These are phyloP conservation scores for Podospora didyma DNA, from an alignment of 495 filamentous ascomycete genomes.

Conservation along the genomic window DNA sequence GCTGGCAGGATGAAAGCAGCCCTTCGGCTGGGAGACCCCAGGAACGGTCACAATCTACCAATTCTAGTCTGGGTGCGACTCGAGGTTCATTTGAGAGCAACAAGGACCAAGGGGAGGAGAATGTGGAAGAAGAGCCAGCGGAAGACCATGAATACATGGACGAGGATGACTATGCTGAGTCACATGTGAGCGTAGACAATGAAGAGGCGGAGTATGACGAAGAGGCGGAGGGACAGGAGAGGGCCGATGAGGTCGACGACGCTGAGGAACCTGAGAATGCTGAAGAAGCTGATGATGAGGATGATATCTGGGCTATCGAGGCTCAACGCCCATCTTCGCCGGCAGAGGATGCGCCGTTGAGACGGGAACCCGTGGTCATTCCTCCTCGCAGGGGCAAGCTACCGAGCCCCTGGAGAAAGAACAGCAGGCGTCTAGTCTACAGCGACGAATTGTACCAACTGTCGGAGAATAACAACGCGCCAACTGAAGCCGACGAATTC, in stretches of 20 bases:
- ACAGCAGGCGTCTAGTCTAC: conserved; percentile 25
- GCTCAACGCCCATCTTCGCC: conserved; percentile 34
- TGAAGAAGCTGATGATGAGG: conserved; percentile 23
- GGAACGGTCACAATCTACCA: conserved; percentile 5
- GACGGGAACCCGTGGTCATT: conserved; percentile 11
- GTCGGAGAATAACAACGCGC: neutral
- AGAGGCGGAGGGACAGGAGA: conserved; percentile 16
- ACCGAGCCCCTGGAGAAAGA: conserved; percentile 43
- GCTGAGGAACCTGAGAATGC: neutral
- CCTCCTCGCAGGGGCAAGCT: conserved; percentile 37
- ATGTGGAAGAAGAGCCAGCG: neutral
- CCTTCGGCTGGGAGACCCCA: neutral
- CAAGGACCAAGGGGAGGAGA: conserved; percentile 11
- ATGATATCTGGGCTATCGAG: conserved; percentile 45
- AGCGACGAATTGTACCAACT: conserved; percentile 25
- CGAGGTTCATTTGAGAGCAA: conserved; percentile 8
- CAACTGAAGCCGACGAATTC: conserved; percentile 20
- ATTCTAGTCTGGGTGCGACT: conserved; percentile 5
- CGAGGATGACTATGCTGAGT: neutral
- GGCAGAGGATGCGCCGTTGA: conserved; percentile 14
- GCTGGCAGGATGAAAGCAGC: conserved; percentile 24
- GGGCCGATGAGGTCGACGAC: neutral
- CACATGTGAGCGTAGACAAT: neutral
- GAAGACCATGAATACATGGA: neutral
- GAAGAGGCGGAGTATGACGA: conserved; percentile 16